Evolutionary conservation across 2,329 filamentous ascomycete genomes (phyloP).

Genomic region (Sordariomycetes sp.): DNA sequence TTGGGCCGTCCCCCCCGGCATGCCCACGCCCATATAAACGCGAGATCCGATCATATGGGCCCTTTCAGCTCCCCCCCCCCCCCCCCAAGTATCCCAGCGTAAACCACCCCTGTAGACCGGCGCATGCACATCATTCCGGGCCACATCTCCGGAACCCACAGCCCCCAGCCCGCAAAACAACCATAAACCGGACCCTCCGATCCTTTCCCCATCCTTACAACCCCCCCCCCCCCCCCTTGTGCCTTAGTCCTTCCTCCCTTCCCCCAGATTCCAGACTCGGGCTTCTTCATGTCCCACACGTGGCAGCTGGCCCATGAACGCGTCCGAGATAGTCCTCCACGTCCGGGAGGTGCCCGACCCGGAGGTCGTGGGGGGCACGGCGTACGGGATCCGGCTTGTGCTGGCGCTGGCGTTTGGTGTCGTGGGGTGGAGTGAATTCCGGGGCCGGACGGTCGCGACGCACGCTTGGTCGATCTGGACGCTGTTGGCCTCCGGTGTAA

Average conservation of each 20-base stretch:
- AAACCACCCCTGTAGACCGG: no score
- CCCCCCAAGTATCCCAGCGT: no score
- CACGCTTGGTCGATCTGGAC: background rate
- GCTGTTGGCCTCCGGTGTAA: background rate
- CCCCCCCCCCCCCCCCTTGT: background rate
- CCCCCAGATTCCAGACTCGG: background rate
- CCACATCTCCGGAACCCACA: background rate
- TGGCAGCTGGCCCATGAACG: background rate
- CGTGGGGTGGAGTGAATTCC: background rate
- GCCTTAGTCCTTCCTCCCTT: background rate
- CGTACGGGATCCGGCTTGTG: background rate
- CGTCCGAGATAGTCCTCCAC: background rate
- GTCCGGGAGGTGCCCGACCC: background rate
- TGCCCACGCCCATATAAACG: no score
- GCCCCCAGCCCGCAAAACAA: background rate
- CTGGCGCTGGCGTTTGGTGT: background rate
- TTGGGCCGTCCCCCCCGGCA: no score
- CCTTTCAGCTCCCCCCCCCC: no score
- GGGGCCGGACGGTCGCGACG: background rate
- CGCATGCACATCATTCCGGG: no score
- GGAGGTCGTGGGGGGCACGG: background rate
- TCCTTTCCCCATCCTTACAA: background rate
- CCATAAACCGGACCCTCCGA: background rate
- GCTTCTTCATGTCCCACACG: background rate
- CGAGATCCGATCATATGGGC: no score